Conservation (phyloP, 2,329 filamentous ascomycete species). For the Alternaria sp. region DNA sequence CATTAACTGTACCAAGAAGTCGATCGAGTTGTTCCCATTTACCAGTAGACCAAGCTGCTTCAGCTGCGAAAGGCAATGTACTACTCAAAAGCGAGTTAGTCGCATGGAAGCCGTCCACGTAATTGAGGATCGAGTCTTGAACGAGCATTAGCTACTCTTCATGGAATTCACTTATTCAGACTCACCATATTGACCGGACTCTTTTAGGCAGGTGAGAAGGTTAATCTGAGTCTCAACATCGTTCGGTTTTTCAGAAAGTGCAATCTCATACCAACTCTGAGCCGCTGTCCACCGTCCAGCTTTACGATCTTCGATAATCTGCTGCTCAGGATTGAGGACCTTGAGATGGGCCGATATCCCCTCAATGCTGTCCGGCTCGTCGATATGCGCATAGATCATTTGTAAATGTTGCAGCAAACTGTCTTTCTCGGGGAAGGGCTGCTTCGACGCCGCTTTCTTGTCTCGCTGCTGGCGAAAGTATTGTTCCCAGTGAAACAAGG, state of each 20-base stretch:
- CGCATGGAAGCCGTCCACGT: conserved; percentile 77
- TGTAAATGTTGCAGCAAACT: conserved; percentile 80
- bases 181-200: conserved; percentile 92
- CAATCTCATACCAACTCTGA: conserved; percentile 97
- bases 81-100: conserved; percentile 43
- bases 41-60: conserved; percentile 89
- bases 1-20: conserved; percentile 62
- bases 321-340: conserved; percentile 89
- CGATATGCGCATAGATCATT: conserved; percentile 95
- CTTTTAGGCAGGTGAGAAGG: conserved; percentile 85
- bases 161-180: not conserved
- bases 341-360: conserved; percentile 89
- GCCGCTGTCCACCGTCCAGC: conserved; percentile 92
- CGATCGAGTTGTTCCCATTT: conserved; percentile 79
- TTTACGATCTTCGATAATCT: conserved; percentile 91
- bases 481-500: conserved; percentile 93
- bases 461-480: conserved; percentile 71
- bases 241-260: conserved; percentile 79
- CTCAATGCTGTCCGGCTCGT: conserved; percentile 95
- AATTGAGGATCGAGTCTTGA: conserved; percentile 82
- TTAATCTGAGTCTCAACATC: conserved; percentile 82
- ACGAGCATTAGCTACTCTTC: conserved; percentile 26
- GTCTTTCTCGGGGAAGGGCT: conserved; percentile 63
- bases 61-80: conserved; percentile 83
- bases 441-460: conserved; percentile 54